Conservation (phyloP, 495 filamentous ascomycete species). For the Diplogelasinospora grovesii region DNA sequence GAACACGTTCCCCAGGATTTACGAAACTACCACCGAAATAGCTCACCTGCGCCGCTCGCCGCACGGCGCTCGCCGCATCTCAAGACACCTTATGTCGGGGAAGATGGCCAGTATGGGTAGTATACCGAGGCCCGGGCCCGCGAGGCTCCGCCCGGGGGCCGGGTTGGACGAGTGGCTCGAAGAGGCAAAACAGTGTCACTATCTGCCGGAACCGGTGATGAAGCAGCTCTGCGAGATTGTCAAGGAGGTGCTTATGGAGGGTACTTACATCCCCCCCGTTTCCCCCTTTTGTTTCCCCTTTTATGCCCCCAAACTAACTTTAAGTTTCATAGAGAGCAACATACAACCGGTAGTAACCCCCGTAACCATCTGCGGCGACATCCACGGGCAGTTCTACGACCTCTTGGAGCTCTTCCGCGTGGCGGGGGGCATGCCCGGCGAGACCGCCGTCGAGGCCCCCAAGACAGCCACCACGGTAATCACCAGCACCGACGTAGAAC, state of each 20-base stretch:
- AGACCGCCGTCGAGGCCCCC: constrained; percentile 58
- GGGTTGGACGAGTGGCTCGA: constrained; percentile 96
- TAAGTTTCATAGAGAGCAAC: constrained; percentile 89
- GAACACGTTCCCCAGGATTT: too few relatives aligned
- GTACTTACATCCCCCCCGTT: constrained; percentile 41
- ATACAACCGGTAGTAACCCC: constrained; percentile 93
- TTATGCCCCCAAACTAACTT: neutral
- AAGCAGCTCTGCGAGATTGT: constrained; percentile 98
- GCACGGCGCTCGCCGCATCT: too few relatives aligned
- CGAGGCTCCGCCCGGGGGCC: constrained; percentile 70
- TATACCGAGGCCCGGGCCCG: constrained; percentile 77
- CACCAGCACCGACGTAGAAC: constrained; percentile 78
- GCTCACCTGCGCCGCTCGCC: too few relatives aligned
- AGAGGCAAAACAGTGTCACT: constrained; percentile 92
- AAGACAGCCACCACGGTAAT: constrained; percentile 61
- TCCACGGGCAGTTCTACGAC: constrained; percentile 99
- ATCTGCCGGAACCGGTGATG: constrained; percentile 92
- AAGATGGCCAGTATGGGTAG: constrained; percentile 26
- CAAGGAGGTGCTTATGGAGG: constrained; percentile 97
- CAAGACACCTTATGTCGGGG: too few relatives aligned
- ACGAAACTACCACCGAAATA: too few relatives aligned
- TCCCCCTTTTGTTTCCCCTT: too few relatives aligned
- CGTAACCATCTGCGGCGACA: constrained; percentile 97
- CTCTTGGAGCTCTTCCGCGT: constrained; percentile 94
- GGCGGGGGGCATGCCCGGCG: constrained; percentile 88